Evolutionary conservation across 192 early-diverging fungal species (phyloP).

Genomic region (Coemansia umbellata): DNA sequence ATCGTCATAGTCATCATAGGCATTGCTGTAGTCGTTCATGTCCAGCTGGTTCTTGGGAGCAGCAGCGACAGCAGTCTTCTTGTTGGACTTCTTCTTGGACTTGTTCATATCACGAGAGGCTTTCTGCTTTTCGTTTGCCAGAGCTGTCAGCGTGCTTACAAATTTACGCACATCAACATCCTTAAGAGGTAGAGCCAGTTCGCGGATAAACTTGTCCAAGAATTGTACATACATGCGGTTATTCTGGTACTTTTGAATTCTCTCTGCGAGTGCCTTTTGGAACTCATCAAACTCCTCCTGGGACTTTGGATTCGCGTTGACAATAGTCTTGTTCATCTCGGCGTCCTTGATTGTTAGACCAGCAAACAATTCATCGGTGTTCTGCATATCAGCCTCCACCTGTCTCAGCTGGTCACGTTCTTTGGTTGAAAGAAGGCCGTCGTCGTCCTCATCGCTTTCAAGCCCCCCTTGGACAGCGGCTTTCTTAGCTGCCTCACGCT

Average conservation of each 20-base stretch:
- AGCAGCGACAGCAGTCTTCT: slow-evolving; percentile 38
- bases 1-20: slow-evolving; percentile 55
- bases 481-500: slow-evolving; percentile 45
- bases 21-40: slow-evolving; percentile 56
- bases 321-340: slow-evolving; percentile 20
- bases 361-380: slow-evolving; percentile 61
- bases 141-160: slow-evolving; percentile 56
- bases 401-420: slow-evolving; percentile 55
- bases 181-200: slow-evolving; percentile 56
- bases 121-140: slow-evolving; percentile 76
- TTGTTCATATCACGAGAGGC: slow-evolving; percentile 59
- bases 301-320: slow-evolving; percentile 57
- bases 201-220: slow-evolving; percentile 63
- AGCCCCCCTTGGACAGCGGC: slow-evolving; percentile 30
- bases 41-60: slow-evolving; percentile 26
- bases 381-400: slow-evolving; percentile 61
- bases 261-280: slow-evolving; percentile 56
- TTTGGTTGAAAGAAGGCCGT: slow-evolving; percentile 48
- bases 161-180: slow-evolving; percentile 65
- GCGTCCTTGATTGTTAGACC: slow-evolving; percentile 57
- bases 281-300: slow-evolving; percentile 68
- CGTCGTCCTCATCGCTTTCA: slow-evolving; percentile 42
- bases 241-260: slow-evolving; percentile 53
- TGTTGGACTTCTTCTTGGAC: slow-evolving; percentile 65
- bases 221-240: slow-evolving; percentile 53